Conservation (phyloP, 2,329 filamentous ascomycete species). For the Ophiostoma quercus region DNA sequence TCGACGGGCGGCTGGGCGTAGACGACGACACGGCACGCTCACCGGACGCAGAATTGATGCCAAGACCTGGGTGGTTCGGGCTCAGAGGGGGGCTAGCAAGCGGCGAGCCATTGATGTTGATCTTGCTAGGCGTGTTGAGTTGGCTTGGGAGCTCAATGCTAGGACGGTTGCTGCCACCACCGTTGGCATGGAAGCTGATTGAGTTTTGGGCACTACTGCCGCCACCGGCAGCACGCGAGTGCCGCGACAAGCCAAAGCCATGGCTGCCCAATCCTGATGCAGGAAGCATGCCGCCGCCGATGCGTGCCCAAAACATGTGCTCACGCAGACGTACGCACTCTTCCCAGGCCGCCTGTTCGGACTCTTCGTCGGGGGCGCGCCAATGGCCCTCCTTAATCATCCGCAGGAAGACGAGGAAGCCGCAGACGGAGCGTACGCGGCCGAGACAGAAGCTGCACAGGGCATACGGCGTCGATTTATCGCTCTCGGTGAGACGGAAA, state of each 20-base stretch:
- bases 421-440: slow-evolving; percentile 80
- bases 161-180: slow-evolving; percentile 4
- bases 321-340: slow-evolving; percentile 85
- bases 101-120: slow-evolving; percentile 17
- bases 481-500: slow-evolving; percentile 82
- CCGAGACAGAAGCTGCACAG: slow-evolving; percentile 83
- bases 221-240: slow-evolving; percentile 16
- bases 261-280: slow-evolving; percentile 30
- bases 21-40: not conserved
- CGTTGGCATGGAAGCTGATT: slow-evolving; percentile 15
- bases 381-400: slow-evolving; percentile 92
- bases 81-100: slow-evolving; percentile 17
- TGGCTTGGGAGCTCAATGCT: slow-evolving; percentile 14
- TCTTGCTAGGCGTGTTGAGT: slow-evolving; percentile 10
- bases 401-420: slow-evolving; percentile 84
- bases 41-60: slow-evolving; percentile 3
- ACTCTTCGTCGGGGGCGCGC: slow-evolving; percentile 74
- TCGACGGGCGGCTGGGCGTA: slow-evolving; percentile 19
- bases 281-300: slow-evolving; percentile 87
- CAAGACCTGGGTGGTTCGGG: slow-evolving; percentile 7
- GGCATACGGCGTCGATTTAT: slow-evolving; percentile 81
- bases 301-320: slow-evolving; percentile 93
- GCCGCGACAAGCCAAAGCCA: slow-evolving; percentile 9
- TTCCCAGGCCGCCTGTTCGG: slow-evolving; percentile 87
- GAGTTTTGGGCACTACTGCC: slow-evolving; percentile 17